A percentile compares a stretch with the other conserved stretches of the same genome.
Evolutionary conservation across 2,329 filamentous ascomycete genomes (phyloP).

Genomic region (Stachybotrys chlorohalonatus): DNA sequence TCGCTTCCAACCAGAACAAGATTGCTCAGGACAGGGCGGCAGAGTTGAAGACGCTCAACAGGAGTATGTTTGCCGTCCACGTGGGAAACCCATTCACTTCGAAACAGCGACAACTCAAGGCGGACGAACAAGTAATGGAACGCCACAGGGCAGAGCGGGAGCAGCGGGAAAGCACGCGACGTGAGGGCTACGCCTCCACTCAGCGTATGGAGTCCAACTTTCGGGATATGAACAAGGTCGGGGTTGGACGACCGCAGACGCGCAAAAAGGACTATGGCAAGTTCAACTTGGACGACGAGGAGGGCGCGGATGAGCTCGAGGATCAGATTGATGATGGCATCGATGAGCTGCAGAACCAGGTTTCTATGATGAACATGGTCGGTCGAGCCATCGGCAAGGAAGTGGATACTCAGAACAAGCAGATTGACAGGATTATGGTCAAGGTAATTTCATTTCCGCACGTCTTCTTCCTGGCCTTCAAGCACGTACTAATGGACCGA

Average conservation of each 20-base stretch:
- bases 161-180: conserved; percentile 53
- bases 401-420: conserved; percentile 65
- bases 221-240: conserved; percentile 25
- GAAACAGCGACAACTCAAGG: conserved; percentile 51
- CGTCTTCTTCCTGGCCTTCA: background rate
- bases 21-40: conserved; percentile 71
- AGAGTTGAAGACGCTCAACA: conserved; percentile 77
- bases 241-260: conserved; percentile 17
- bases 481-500: background rate
- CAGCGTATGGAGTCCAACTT: conserved; percentile 46
- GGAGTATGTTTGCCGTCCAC: conserved; percentile 84
- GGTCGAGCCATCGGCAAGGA: conserved; percentile 67
- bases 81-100: conserved; percentile 71
- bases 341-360: conserved; percentile 61
- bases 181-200: conserved; percentile 39
- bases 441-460: conserved; percentile 46
- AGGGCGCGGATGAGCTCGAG: conserved; percentile 37
- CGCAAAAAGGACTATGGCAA: conserved; percentile 43
- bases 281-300: conserved; percentile 70
- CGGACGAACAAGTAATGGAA: conserved; percentile 61
- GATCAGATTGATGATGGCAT: conserved; percentile 47
- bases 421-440: conserved; percentile 64
- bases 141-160: conserved; percentile 59
- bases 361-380: conserved; percentile 62
- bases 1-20: conserved; percentile 66